phyloP scores from a whole-genome alignment of 257 asterid species.

The Solanum virginianum region DNA sequence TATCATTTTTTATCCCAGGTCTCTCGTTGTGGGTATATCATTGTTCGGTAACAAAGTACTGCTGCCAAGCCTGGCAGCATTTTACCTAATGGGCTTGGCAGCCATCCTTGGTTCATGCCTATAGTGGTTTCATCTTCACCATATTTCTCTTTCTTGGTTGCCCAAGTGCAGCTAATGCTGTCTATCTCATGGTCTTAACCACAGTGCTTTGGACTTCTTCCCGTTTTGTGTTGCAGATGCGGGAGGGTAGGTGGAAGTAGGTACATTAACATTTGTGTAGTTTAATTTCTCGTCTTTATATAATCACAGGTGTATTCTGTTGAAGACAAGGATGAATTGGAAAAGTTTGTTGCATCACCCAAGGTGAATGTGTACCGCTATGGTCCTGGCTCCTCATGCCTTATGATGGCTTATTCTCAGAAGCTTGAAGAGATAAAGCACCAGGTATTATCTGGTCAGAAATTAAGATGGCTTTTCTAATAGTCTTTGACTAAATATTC shows the following conservation, averaged over 20 bases:
- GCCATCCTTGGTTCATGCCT: not conserved
- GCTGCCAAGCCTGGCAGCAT: not conserved
- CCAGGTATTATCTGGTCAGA: conserved; percentile 46
- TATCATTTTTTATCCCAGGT: not conserved
- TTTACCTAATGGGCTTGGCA: not conserved
- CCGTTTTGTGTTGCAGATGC: not conserved
- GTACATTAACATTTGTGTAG: not conserved
- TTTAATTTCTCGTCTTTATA: conserved; percentile 5
- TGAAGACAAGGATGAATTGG: conserved; percentile 65
- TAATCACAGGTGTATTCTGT: conserved; percentile 62
- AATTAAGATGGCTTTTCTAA: not conserved
- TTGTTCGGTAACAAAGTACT: not conserved
- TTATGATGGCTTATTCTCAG: conserved; percentile 15
- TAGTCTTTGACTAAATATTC: conserved; percentile 1
- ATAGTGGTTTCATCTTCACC: not conserved
- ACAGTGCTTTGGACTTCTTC: not conserved
- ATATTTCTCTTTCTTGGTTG: not conserved
- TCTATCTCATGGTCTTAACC: not conserved
- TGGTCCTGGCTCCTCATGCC: conserved; percentile 27
- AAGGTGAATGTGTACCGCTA: conserved; percentile 55
- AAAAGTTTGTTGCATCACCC: conserved; percentile 60
- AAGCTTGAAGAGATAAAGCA: conserved; percentile 67
- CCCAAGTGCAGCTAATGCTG: not conserved
- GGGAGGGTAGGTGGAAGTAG: not conserved
- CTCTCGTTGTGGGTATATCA: not conserved